Conservation (phyloP, 805 yeast genomes). For the Phaffomyces opuntiae region DNA sequence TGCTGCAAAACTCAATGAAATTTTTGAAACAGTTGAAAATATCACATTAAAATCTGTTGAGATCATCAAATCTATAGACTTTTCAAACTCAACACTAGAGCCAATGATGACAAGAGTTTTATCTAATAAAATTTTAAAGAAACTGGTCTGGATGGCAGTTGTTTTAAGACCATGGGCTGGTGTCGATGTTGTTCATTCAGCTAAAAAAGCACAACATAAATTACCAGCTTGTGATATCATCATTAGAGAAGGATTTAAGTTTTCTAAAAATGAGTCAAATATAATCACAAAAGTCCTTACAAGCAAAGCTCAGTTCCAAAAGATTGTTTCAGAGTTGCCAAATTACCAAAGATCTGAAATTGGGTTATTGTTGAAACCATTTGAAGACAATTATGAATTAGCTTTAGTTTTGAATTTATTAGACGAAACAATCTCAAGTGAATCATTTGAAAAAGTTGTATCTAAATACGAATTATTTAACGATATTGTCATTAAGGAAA, state of each 20-base stretch:
- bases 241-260: constrained; percentile 63
- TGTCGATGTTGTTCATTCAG: constrained; percentile 29
- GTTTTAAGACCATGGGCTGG: constrained; percentile 45
- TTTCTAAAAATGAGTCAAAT: constrained; percentile 50
- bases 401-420: constrained; percentile 27
- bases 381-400: constrained; percentile 45
- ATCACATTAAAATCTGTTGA: constrained; percentile 23
- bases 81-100: neutral
- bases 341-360: constrained; percentile 43
- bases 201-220: constrained; percentile 29
- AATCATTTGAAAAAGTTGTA: constrained; percentile 1
- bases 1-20: constrained; percentile 2
- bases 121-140: constrained; percentile 7
- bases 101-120: neutral
- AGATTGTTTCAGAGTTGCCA: constrained; percentile 23
- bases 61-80: constrained; percentile 3
- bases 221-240: constrained; percentile 40
- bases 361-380: constrained; percentile 52
- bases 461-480: constrained; percentile 13
- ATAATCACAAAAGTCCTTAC: constrained; percentile 39
- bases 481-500: constrained; percentile 10
- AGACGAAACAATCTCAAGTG: constrained; percentile 8
- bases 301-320: constrained; percentile 22
- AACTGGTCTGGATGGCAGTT: constrained; percentile 34
- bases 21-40: constrained; percentile 6